A percentile compares a stretch with the other conserved stretches of the same genome.
Evolutionary conservation across 2,329 filamentous ascomycete species (phyloP).

Genomic region (Ceratocystis diversiconidia): DNA sequence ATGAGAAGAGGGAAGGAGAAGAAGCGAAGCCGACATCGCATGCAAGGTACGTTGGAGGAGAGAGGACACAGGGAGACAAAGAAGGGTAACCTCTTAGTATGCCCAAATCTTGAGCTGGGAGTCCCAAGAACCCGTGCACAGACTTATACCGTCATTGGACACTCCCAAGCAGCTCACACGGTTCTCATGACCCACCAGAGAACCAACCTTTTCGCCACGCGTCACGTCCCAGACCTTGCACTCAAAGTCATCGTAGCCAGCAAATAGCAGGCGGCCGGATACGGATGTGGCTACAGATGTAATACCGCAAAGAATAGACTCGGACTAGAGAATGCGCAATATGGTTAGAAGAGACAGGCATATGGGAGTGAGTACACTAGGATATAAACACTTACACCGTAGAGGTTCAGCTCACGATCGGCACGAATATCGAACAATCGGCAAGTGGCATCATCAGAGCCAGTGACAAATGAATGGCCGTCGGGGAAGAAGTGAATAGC

Average conservation of each 20-base stretch:
- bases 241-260: conserved; percentile 97
- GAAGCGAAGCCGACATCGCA: conserved; percentile 8
- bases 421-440: conserved; percentile 95
- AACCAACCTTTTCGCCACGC: conserved; percentile 91
- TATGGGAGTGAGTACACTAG: not conserved
- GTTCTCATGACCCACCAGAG: conserved; percentile 93
- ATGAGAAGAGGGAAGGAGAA: not conserved
- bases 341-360: not conserved
- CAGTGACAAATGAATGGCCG: conserved; percentile 94
- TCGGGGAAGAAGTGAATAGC: conserved; percentile 99
- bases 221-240: conserved; percentile 99
- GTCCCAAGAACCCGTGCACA: conserved; percentile 99
- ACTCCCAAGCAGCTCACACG: conserved; percentile 96
- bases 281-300: conserved; percentile 97
- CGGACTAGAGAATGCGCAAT: conserved; percentile 46
- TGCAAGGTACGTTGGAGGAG: conserved; percentile 1
- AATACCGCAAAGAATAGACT: conserved; percentile 93
- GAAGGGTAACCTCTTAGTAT: conserved; percentile 37
- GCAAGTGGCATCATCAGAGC: conserved; percentile 94
- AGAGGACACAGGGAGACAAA: not conserved
- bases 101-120: conserved; percentile 87
- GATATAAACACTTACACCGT: conserved; percentile 36
- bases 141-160: conserved; percentile 96
- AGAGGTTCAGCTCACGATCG: conserved; percentile 62
- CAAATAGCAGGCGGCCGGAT: conserved; percentile 85